Percentiles rank a stretch among this genome's conserved stretches.
phyloP scores from a whole-genome alignment of 768 basidiomycete species.

The Chalciporus chontae region DNA sequence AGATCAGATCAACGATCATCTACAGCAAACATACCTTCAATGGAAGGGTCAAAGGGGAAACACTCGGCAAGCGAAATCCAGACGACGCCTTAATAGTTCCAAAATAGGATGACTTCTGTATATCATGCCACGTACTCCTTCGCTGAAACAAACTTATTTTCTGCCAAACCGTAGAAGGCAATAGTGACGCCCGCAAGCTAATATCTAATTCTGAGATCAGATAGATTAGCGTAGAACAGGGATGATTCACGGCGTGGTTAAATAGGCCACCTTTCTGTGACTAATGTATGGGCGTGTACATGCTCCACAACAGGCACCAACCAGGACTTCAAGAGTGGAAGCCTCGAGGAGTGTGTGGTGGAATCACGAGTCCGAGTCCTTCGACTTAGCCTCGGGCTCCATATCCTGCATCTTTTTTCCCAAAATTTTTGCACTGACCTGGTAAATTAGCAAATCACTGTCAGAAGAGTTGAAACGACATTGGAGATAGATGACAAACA shows the following conservation, averaged over 20 bases:
- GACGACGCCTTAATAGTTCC: constrained; percentile 20
- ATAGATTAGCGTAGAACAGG: constrained; percentile 12
- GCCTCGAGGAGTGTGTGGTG: not conserved
- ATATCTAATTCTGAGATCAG: constrained; percentile 22
- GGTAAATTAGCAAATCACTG: constrained; percentile 15
- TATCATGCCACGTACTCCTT: constrained; percentile 19
- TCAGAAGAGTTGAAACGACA: constrained; percentile 15
- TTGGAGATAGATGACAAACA: constrained; percentile 39
- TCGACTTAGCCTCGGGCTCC: constrained; percentile 28
- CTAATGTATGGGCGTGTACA: constrained; percentile 12
- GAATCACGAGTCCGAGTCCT: constrained; percentile 28
- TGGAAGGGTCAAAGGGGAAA: constrained; percentile 24
- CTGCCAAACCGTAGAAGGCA: not conserved
- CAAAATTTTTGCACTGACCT: constrained; percentile 82
- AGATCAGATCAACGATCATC: constrained; percentile 16
- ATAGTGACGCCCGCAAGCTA: constrained; percentile 13
- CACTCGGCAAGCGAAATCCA: constrained; percentile 14
- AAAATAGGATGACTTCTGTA: constrained; percentile 14
- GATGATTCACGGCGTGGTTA: constrained; percentile 7
- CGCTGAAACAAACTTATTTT: constrained; percentile 12
- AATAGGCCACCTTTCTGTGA: not conserved
- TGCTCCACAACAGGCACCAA: not conserved
- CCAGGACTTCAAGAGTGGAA: not conserved
- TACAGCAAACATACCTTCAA: constrained; percentile 11
- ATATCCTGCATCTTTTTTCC: constrained; percentile 50